Evolutionary conservation across 768 basidiomycete species (phyloP), one percentile per base, ranked within the genome.

Genomic region (Lentinula sp.): DNA sequence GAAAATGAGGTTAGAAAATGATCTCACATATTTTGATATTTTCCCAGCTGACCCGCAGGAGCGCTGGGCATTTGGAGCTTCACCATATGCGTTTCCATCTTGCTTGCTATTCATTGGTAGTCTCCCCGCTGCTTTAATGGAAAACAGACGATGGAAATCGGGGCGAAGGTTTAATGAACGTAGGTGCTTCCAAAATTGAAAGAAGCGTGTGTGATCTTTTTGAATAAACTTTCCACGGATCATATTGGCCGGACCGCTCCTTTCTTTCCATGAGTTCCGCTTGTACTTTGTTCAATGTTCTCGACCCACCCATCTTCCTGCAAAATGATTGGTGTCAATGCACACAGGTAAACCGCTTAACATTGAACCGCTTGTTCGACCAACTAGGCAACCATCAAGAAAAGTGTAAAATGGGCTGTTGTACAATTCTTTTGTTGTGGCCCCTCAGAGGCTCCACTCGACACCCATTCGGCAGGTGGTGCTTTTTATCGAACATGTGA

Each of bases 361-460:
- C 32, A 51, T 1, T 13, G 16, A 8, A 34, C 32, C 34, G 34
- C 34, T 51, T 51, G 16, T 32, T 31, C 7, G 16, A 16, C 28
- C 35, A 40, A 40, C 53, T 40, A 32, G 53, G 18, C 37, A 54
- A 54, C 53, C 15, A 54, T 54, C 53, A 54, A 18, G 37, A 40
- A 21, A n/a, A 53, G 21, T 11, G 28, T 23, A 31, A 39, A 39
- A 39, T 39, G 37, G 49, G 28, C 23, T 10, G 50, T 32, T 52
- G 50, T 31, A 52, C 11, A 35, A 52, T 32, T 34, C 34, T 35
- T 28, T 35, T 32, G 50, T 54, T 21, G 53, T 39, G 50, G 50
- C 50, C 50, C 50, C 37, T 21, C 37, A 42, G 54, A 55, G 55
- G 55, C 55, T 56, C 55, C 55, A 56, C 55, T 56, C 46, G n/a